Evolutionary conservation across 1,284 basidiomycete species (phyloP), one percentile per base, ranked within the genome.

Genomic region (Heliocybe sulcata): DNA sequence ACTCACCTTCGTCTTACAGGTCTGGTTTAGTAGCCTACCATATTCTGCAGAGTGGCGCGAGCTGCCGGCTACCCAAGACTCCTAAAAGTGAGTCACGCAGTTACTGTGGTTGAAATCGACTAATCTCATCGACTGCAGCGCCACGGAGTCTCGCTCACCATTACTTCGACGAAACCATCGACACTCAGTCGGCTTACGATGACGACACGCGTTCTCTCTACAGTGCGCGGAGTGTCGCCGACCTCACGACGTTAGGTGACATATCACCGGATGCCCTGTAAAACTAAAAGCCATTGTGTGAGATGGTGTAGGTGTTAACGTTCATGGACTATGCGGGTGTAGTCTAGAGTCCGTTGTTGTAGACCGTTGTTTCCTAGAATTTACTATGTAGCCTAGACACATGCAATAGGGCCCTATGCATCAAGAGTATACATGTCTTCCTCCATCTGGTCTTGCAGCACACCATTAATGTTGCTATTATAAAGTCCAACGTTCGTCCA

Each of bases 21-120:
- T 94, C 93, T 35, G 94, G 94, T 55, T 73, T 96, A 20, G 91
- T 97, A 54, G 92, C 94, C 11, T 97, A 91, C 74, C 88, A 93
- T 65, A 93, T 96, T 61, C 72, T 93, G 64, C 92, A 94, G 67
- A 91, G 85, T 58, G 93, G 92, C 35, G 83, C 87, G 27, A 89
- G 74, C 58, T 95, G 91, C 65, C 81, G 92, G 53, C 71, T 95
- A 53, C 91, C 93, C 1, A 91, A 87, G 71, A 95, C 92, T 11
- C 92, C 93, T 9, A 83, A 84, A 63, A 94, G 90, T 93, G 66
- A 66, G 86, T 74, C 2, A n/a, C n/a, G n/a, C n/a, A n/a, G n/a
- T n/a, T n/a, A n/a, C n/a, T n/a, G n/a, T n/a, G n/a, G n/a, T 67
- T 62, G 25, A 60, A 38, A 20, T 35, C 54, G 27, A 57, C 48